Evolutionary conservation across 2,329 filamentous ascomycete genomes (phyloP).

Genomic region (Sclerotinia spermophila): DNA sequence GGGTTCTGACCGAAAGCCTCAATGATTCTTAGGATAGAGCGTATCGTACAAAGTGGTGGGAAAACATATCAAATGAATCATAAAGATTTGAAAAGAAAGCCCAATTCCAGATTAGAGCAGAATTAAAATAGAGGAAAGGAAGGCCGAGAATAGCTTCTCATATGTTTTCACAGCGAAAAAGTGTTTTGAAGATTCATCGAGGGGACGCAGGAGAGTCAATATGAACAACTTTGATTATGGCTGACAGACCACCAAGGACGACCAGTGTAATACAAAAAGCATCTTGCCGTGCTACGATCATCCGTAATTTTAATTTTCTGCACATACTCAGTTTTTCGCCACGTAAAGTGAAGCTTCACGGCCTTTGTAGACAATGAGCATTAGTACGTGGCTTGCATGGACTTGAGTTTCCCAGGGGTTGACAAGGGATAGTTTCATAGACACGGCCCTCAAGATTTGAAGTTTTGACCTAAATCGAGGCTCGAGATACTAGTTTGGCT

Average conservation of each 20-base stretch:
- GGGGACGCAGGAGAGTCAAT: neutral
- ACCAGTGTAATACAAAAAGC: neutral
- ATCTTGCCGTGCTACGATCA: neutral
- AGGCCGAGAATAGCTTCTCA: neutral
- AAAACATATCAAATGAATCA: constrained; percentile 8
- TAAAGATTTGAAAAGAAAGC: neutral
- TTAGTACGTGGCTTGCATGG: constrained; percentile 1
- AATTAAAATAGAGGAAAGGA: neutral
- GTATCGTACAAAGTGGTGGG: neutral
- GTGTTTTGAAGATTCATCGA: neutral
- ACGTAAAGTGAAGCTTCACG: constrained; percentile 1
- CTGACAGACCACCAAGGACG: neutral
- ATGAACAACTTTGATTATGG: neutral
- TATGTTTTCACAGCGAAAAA: neutral
- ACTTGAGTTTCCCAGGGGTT: neutral
- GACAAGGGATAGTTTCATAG: neutral
- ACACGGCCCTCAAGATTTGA: neutral
- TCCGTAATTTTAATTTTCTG: constrained; percentile 10
- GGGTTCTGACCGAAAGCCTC: neutral
- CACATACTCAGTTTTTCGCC: neutral
- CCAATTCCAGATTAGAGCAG: constrained; percentile 9
- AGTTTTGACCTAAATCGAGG: neutral
- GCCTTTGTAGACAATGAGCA: neutral
- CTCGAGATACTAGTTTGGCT: neutral
- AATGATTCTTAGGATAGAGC: neutral